Percentiles rank a stretch among this genome's conserved stretches.
Conservation (phyloP, 2,329 filamentous ascomycete genomes). For the Phialocephala subalpina region DNA sequence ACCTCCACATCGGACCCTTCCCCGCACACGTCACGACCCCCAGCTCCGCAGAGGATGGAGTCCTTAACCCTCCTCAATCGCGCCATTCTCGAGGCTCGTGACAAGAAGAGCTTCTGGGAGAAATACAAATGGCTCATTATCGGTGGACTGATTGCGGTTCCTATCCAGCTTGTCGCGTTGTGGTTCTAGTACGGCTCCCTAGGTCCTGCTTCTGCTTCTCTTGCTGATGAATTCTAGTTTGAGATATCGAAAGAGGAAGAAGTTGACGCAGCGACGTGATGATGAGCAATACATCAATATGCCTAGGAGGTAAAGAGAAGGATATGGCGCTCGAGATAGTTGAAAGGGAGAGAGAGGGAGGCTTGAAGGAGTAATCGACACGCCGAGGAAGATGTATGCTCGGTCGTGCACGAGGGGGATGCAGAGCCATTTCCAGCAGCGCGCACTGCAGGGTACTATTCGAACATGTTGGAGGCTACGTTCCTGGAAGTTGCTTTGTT, state of each 20-base stretch:
- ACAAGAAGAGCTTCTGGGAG: constrained; percentile 22
- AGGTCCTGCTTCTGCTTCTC: background rate
- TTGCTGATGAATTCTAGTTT: constrained; percentile 2
- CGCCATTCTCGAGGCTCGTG: constrained; percentile 14
- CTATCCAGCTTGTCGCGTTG: constrained; percentile 21
- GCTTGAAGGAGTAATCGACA: background rate
- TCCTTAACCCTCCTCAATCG: constrained; percentile 8
- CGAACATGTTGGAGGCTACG: background rate
- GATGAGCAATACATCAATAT: background rate
- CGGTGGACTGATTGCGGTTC: constrained; percentile 20
- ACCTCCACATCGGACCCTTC: background rate
- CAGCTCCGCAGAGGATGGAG: background rate
- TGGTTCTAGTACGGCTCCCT: constrained; percentile 19
- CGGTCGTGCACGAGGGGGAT: background rate
- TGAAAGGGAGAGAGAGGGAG: background rate
- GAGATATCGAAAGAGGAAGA: constrained; percentile 19
- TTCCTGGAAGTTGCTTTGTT: background rate
- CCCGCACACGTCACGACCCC: background rate
- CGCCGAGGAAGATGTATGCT: background rate
- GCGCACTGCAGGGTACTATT: background rate
- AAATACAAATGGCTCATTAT: constrained; percentile 26
- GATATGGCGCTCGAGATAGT: background rate
- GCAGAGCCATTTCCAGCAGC: background rate
- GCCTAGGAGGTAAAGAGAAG: background rate
- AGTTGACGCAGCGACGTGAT: background rate